phyloP scores from a whole-genome alignment of 2,329 filamentous ascomycete species.

The Colletotrichum salicis region DNA sequence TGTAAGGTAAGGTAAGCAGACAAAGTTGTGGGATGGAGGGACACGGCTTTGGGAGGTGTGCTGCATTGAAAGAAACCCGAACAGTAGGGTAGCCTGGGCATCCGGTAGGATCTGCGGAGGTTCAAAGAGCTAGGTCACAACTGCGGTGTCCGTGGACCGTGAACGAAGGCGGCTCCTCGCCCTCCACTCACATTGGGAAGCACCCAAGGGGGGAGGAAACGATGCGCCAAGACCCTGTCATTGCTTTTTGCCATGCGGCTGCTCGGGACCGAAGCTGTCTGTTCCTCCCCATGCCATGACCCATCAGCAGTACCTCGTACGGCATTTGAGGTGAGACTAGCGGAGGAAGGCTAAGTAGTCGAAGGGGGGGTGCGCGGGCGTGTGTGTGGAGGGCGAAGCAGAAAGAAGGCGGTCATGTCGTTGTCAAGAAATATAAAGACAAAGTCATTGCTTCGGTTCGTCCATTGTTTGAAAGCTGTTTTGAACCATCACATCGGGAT shows the following conservation, averaged over 20 bases:
- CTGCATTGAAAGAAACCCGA: background rate
- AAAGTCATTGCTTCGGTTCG: slow-evolving; percentile 15
- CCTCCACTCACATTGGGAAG: background rate
- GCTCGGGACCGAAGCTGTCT: slow-evolving; percentile 31
- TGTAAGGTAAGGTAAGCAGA: background rate
- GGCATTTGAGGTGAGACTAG: background rate
- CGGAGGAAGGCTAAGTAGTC: background rate
- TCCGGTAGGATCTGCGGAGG: slow-evolving; percentile 19
- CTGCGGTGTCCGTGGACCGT: slow-evolving; percentile 26
- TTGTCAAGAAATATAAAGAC: slow-evolving; percentile 19
- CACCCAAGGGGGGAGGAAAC: background rate
- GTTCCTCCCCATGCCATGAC: background rate
- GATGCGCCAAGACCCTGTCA: slow-evolving; percentile 10
- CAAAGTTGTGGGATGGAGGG: background rate
- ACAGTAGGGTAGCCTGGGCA: slow-evolving; percentile 10
- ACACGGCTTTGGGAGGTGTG: background rate
- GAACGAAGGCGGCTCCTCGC: background rate
- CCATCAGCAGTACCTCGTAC: background rate
- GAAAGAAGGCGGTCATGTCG: slow-evolving; percentile 6
- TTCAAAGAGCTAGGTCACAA: slow-evolving; percentile 17
- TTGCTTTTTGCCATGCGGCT: slow-evolving; percentile 28
- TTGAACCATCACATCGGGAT: slow-evolving; percentile 23
- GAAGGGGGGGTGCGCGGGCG: background rate
- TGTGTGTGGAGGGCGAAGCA: background rate
- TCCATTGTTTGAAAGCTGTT: slow-evolving; percentile 5